Evolutionary conservation across 139 green algal species (phyloP).

Genomic region (Nannochloris sp.): DNA sequence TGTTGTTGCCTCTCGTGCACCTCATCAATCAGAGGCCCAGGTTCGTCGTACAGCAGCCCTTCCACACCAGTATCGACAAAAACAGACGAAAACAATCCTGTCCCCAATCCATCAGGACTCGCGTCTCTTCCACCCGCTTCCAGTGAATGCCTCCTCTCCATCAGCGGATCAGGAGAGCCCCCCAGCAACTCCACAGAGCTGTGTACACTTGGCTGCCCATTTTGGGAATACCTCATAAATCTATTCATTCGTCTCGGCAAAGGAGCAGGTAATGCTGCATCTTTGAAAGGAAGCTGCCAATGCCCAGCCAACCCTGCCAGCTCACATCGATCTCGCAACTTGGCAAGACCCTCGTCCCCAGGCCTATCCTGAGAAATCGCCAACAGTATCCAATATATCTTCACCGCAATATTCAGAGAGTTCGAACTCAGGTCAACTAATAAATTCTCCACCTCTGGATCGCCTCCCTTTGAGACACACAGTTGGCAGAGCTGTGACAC

Average conservation of each 20-base stretch:
- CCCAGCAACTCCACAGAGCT: not conserved
- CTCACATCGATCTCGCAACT: constrained; percentile 54
- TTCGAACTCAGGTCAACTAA: constrained; percentile 68
- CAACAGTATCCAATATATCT: constrained; percentile 86
- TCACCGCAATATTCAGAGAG: constrained; percentile 74
- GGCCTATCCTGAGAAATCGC: constrained; percentile 80
- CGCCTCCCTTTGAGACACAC: constrained; percentile 42
- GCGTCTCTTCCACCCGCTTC: not conserved
- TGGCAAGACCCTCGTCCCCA: constrained; percentile 36
- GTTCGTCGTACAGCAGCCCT: constrained; percentile 31
- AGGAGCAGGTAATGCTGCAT: constrained; percentile 47
- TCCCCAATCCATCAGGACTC: constrained; percentile 36
- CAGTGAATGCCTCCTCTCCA: not conserved
- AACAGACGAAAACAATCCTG: constrained; percentile 38
- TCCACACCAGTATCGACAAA: constrained; percentile 46
- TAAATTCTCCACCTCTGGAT: constrained; percentile 45
- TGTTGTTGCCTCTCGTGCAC: no score
- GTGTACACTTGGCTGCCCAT: not conserved
- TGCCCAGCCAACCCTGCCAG: constrained; percentile 61
- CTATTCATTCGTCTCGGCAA: constrained; percentile 12
- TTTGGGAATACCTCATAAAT: not conserved
- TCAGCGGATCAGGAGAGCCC: not conserved
- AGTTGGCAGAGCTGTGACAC: constrained; percentile 81
- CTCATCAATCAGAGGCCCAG: no score
- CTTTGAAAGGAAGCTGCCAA: constrained; percentile 68